phyloP scores from a whole-genome alignment of 805 yeast genomes.

The Cyberlindnera maclurae region DNA sequence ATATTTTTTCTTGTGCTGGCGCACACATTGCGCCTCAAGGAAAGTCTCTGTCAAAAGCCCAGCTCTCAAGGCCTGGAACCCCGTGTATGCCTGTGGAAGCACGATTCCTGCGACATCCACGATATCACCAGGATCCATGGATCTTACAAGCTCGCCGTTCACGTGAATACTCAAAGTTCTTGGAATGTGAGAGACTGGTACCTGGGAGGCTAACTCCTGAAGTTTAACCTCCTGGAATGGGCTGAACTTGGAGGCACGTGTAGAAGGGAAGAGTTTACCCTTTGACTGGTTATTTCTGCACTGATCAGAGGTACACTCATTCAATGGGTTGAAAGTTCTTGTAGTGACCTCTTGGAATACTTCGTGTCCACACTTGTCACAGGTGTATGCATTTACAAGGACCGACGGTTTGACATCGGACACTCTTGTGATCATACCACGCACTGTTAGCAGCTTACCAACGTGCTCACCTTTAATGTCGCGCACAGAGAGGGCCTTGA shows the following conservation, averaged over 20 bases:
- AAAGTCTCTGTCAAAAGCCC: slow-evolving; percentile 93
- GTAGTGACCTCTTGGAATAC: slow-evolving; percentile 91
- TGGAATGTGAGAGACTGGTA: slow-evolving; percentile 97
- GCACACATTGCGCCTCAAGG: slow-evolving; percentile 77
- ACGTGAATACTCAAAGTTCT: slow-evolving; percentile 78
- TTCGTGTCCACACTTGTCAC: slow-evolving; percentile 96
- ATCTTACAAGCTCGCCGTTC: slow-evolving; percentile 86
- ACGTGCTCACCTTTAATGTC: slow-evolving; percentile 77
- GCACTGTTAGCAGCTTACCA: slow-evolving; percentile 82
- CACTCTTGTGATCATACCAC: slow-evolving; percentile 93
- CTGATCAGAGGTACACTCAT: slow-evolving; percentile 76
- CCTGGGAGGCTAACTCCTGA: slow-evolving; percentile 93
- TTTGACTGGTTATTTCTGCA: slow-evolving; percentile 74
- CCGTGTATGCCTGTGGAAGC: slow-evolving; percentile 93
- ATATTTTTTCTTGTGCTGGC: slow-evolving; percentile 85
- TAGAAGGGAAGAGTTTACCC: slow-evolving; percentile 86
- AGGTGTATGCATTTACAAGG: slow-evolving; percentile 88
- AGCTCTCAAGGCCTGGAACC: slow-evolving; percentile 86
- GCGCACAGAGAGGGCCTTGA: slow-evolving; percentile 75
- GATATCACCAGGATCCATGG: slow-evolving; percentile 87
- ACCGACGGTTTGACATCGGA: slow-evolving; percentile 94
- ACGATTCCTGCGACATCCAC: slow-evolving; percentile 91
- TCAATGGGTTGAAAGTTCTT: slow-evolving; percentile 77
- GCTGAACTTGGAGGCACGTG: slow-evolving; percentile 92
- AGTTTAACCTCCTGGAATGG: slow-evolving; percentile 94